Conservation (phyloP, 495 filamentous ascomycete genomes). For the Trichoderma parareesei region DNA sequence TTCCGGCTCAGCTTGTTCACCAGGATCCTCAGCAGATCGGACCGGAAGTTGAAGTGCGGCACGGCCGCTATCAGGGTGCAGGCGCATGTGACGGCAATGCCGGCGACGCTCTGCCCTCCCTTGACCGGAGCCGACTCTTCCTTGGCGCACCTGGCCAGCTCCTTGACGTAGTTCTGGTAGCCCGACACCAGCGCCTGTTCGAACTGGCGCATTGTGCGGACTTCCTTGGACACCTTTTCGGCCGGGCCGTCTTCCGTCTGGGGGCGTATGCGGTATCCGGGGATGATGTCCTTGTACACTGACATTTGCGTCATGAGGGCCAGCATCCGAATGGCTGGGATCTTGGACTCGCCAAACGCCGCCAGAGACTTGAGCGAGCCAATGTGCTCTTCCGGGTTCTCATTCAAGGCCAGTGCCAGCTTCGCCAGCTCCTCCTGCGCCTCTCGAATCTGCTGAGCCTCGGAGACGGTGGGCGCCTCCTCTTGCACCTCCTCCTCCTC, state of each 20-base stretch:
- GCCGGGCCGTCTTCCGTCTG: slow-evolving; percentile 59
- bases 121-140: slow-evolving; percentile 25
- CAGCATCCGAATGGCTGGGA: slow-evolving; percentile 71
- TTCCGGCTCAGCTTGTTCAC: slow-evolving; percentile 69
- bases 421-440: slow-evolving; percentile 90
- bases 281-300: slow-evolving; percentile 93
- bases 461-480: slow-evolving; percentile 53
- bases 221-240: slow-evolving; percentile 85
- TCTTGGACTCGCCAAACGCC: slow-evolving; percentile 59
- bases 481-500: slow-evolving; percentile 27
- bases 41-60: slow-evolving; percentile 93
- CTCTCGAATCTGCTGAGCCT: slow-evolving; percentile 68
- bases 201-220: slow-evolving; percentile 67
- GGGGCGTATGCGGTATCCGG: slow-evolving; percentile 88
- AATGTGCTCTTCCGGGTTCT: slow-evolving; percentile 86
- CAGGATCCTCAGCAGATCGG: slow-evolving; percentile 77
- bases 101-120: slow-evolving; percentile 40
- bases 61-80: slow-evolving; percentile 69
- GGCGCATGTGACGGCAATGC: slow-evolving; percentile 75
- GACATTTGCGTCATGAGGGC: slow-evolving; percentile 77
- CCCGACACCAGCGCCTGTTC: slow-evolving; percentile 75
- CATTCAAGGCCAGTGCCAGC: slow-evolving; percentile 72
- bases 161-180: slow-evolving; percentile 76
- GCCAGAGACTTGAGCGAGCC: slow-evolving; percentile 68
- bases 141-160: slow-evolving; percentile 56